phyloP scores from a whole-genome alignment of 208 protist genomes.

The Naegleria lovaniensis region DNA sequence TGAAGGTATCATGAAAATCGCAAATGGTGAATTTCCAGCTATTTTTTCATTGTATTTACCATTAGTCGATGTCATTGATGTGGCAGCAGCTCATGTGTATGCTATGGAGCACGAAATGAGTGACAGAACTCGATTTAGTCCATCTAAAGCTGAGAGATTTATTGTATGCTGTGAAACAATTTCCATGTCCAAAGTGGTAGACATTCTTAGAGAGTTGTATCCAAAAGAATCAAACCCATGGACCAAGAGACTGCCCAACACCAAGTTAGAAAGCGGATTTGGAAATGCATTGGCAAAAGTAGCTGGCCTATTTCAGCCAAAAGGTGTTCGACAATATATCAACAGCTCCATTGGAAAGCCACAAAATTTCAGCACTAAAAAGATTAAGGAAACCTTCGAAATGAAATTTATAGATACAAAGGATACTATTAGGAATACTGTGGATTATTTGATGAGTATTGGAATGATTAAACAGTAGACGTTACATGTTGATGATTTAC shows the following conservation, averaged over 20 bases:
- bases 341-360: neutral
- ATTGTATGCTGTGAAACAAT: neutral
- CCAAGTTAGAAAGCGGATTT: neutral
- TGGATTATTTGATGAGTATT: neutral
- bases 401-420: neutral
- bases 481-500: too few species aligned
- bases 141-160: constrained; percentile 9
- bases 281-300: neutral
- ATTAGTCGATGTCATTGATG: neutral
- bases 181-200: neutral
- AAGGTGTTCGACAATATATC: neutral
- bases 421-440: neutral
- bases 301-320: neutral
- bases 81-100: neutral
- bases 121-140: neutral
- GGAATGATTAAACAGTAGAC: neutral
- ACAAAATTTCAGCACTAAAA: neutral
- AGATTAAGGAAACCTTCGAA: neutral
- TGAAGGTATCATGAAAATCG: neutral
- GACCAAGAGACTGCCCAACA: neutral
- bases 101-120: neutral
- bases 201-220: neutral
- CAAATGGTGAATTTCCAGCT: neutral
- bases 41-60: neutral
- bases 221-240: neutral